phyloP scores from a whole-genome alignment of 257 asterid genomes.

The Voacanga thouarsii region DNA sequence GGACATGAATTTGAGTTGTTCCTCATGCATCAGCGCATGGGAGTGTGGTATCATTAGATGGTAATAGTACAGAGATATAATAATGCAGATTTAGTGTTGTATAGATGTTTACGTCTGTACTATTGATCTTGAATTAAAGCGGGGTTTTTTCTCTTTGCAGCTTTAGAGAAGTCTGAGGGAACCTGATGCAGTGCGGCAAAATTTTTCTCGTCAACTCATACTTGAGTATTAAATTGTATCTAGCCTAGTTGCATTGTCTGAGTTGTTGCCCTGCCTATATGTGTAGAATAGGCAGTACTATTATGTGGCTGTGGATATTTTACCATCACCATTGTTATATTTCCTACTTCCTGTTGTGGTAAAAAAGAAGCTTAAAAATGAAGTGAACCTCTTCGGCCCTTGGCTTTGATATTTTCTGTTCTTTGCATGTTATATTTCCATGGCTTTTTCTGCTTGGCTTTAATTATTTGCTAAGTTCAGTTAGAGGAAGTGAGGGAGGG shows the following conservation, averaged over 20 bases:
- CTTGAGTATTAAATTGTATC: not conserved
- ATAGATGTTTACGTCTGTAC: not conserved
- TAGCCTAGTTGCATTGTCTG: not conserved
- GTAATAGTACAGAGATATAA: not conserved
- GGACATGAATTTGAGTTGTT: not conserved
- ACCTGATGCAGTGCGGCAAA: slow-evolving; percentile 35
- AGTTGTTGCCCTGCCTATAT: not conserved
- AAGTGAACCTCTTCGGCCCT: not conserved
- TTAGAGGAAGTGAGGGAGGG: too few species aligned
- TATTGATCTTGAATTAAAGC: slow-evolving; percentile 19
- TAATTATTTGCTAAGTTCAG: too few species aligned
- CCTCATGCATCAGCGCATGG: not conserved
- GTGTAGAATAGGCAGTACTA: not conserved
- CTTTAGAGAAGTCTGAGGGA: slow-evolving; percentile 95
- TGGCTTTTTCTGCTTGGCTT: too few species aligned
- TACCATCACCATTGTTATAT: not conserved
- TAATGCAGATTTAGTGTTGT: not conserved
- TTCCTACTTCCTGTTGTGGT: not conserved
- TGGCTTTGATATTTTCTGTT: not conserved
- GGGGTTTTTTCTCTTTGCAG: slow-evolving; percentile 35
- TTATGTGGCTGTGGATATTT: not conserved
- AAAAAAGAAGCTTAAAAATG: too few species aligned
- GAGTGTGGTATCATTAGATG: not conserved
- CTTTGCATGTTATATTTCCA: too few species aligned
- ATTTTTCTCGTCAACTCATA: not conserved